Evolutionary conservation across 2,329 filamentous ascomycete species (phyloP), one percentile per base, ranked within the genome.

Genomic region (Colletotrichum graminicola): DNA sequence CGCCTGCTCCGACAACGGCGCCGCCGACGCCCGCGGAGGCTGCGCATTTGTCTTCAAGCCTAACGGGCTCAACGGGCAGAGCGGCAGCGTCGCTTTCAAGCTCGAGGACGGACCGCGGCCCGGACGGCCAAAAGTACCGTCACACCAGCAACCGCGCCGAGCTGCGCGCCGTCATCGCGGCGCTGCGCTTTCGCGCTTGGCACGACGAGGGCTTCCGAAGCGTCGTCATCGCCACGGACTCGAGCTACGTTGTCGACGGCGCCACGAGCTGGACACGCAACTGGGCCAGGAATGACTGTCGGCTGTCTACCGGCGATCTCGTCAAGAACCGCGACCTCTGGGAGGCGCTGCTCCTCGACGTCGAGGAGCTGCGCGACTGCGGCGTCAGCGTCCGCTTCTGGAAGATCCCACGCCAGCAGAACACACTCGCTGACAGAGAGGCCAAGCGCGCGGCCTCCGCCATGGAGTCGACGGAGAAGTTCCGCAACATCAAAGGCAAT

Each of bases 141-240:
- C 83, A 85, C 70, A 88, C 81, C 26, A 88, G 82, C 78, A 87
- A 88, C 73, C 82, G 87, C 5, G 88, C 88, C 3, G 86, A 89
- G 76, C 82, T 90, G 8, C 87, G 87, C 18, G 87, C 87, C 7
- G 85, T 84, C 6, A 83, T 88, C 57, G 84, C 81, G 6, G 88
- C 84, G 5, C 79, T 89, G 32, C 79, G 82, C 36, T 84, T 81
- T 73, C 78, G 81, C 3, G 11, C 76, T 72, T 88, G 86, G 86
- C n/a, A 18, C 0, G 77, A 75, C 5, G 84, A 87, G 76, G 75
- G 83, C 66, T 78, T 79, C 77, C 49, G 70, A 14, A 77, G 77
- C 2, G 7, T 89, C 2, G 84, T 88, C 47, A 82, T 90, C 68
- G 87, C 87, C 2, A 88, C 86, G 0, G 86, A 90, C 75, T 88